These are phyloP conservation scores for Urochloa ruziziensis DNA, from an alignment of 176 grass and related monocot species.

Conservation along the genomic window DNA sequence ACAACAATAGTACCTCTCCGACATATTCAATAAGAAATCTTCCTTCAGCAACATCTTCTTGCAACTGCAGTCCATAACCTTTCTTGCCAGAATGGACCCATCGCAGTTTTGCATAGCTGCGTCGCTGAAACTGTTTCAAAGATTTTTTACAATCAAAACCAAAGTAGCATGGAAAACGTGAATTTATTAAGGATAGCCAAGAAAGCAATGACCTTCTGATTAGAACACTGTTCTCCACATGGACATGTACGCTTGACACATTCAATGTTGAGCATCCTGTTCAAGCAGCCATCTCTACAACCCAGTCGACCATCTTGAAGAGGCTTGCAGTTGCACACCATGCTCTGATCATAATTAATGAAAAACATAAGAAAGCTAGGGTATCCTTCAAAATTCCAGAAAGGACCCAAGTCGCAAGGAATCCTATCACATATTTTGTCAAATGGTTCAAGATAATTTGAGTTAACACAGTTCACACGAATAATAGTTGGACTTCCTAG, in stretches of 20 bases:
- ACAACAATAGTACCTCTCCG: conserved; percentile 65
- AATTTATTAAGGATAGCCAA: conserved; percentile 15
- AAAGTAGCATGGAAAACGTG: conserved; percentile 17
- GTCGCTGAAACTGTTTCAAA: conserved; percentile 76
- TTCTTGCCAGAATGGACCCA: conserved; percentile 88
- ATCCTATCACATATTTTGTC: conserved; percentile 5
- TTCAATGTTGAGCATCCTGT: conserved; percentile 87
- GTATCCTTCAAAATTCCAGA: conserved; percentile 7
- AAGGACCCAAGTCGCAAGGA: background rate
- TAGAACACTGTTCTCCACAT: conserved; percentile 83
- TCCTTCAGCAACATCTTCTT: conserved; percentile 72
- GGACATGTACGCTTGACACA: conserved; percentile 85
- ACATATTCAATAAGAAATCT: conserved; percentile 99
- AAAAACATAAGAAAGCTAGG: conserved; percentile 28
- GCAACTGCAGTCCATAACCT: conserved; percentile 78
- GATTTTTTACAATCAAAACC: conserved; percentile 36
- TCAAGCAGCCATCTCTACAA: conserved; percentile 86
- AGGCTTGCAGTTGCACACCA: conserved; percentile 93
- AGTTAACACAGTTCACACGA: background rate
- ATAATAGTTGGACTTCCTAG: background rate
- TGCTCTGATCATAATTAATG: conserved; percentile 62
- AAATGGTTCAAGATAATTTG: conserved; percentile 15
- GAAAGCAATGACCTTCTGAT: conserved; percentile 64
- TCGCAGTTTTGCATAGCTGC: conserved; percentile 74
- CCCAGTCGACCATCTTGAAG: conserved; percentile 63